A percentile compares a stretch with the other conserved stretches of the same genome.
Conservation (phyloP, 2,329 filamentous ascomycete species). For the Beauveria australis region DNA sequence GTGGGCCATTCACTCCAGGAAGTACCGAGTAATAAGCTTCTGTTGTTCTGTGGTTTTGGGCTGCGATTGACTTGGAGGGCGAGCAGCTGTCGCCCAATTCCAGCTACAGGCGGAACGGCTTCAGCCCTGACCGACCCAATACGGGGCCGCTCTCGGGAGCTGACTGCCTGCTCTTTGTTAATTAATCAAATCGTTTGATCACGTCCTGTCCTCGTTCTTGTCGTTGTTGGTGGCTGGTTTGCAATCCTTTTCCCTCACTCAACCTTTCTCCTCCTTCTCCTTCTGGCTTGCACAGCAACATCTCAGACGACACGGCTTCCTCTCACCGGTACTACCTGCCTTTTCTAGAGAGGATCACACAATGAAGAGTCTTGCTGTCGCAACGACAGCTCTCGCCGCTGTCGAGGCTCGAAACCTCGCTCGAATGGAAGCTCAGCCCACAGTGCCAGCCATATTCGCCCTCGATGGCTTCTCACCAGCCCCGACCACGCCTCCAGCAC, state of each 20-base stretch:
- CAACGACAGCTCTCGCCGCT: neutral
- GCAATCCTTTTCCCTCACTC: neutral
- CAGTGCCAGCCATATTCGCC: conserved; percentile 4
- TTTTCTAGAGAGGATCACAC: neutral
- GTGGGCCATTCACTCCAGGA: neutral
- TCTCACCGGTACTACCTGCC: neutral
- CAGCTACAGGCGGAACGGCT: neutral
- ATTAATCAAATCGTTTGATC: neutral
- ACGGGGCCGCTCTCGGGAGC: neutral
- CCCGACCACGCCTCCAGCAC: conserved; percentile 15
- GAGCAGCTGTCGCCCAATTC: neutral
- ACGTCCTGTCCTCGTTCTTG: neutral
- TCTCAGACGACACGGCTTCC: neutral
- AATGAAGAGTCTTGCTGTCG: neutral
- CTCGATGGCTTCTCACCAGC: conserved; percentile 9
- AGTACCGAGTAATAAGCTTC: too few species aligned
- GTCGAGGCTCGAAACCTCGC: conserved; percentile 1
- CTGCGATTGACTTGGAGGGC: neutral
- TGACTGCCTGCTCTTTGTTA: neutral
- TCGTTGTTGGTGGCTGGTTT: neutral
- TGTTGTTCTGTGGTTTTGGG: neutral
- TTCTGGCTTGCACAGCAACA: neutral
- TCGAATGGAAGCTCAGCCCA: conserved; percentile 3
- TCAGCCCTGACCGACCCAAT: conserved; percentile 3
- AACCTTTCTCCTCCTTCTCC: neutral